Evolutionary conservation across 305 asterid genomes (phyloP).

Genomic region (Fraxinus floribunda): DNA sequence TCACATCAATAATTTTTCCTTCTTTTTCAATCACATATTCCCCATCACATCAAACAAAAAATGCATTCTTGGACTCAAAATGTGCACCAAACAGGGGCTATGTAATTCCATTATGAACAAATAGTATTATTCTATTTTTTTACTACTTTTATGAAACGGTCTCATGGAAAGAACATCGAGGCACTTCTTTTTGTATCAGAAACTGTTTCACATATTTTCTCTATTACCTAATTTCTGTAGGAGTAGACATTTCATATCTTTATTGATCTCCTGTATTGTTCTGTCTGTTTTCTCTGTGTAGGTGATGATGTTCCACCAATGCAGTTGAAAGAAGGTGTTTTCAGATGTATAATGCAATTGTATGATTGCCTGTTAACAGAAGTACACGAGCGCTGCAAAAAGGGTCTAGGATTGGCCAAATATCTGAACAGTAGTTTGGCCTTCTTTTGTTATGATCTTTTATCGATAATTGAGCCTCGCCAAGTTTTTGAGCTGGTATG

Average conservation of each 20-base stretch:
- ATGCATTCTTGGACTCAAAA: too few relatives aligned
- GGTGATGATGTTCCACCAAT: constrained; percentile 98
- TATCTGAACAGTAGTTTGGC: constrained; percentile 95
- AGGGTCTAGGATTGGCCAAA: constrained; percentile 93
- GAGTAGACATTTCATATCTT: constrained; percentile 7
- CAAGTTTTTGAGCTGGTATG: constrained; percentile 98
- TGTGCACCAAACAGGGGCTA: too few relatives aligned
- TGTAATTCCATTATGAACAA: too few relatives aligned
- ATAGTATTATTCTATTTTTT: neutral
- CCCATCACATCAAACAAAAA: too few relatives aligned
- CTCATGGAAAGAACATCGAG: neutral
- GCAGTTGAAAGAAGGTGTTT: constrained; percentile 97
- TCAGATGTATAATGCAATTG: constrained; percentile 92
- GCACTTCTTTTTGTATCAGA: neutral
- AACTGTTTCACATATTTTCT: neutral
- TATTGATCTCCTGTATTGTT: constrained; percentile 18
- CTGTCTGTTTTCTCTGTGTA: constrained; percentile 27
- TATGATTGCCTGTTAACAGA: constrained; percentile 93
- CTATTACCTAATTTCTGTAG: neutral
- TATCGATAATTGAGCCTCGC: constrained; percentile 93
- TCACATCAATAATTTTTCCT: too few relatives aligned
- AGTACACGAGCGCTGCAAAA: constrained; percentile 98
- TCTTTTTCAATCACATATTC: too few relatives aligned
- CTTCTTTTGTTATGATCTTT: constrained; percentile 96
- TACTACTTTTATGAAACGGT: neutral